phyloP scores from a whole-genome alignment of 2,329 filamentous ascomycete species.

The Cercospora berteroae region DNA sequence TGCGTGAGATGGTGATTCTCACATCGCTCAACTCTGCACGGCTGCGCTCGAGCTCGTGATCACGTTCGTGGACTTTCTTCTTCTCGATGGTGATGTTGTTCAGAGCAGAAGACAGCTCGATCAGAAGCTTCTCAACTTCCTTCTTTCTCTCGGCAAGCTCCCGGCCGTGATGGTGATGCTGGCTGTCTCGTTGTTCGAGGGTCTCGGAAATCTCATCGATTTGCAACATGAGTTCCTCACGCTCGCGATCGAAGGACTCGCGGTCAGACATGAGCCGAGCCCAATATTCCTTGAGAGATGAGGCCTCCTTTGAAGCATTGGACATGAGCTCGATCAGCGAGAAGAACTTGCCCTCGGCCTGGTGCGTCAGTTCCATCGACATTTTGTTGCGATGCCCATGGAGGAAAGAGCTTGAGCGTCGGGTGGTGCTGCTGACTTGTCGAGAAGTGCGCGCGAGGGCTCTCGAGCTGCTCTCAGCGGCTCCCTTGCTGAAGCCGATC shows the following conservation, averaged over 20 bases:
- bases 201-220: constrained; percentile 33
- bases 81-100: constrained; percentile 29
- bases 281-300: constrained; percentile 36
- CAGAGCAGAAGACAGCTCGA: constrained; percentile 31
- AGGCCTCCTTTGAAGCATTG: constrained; percentile 33
- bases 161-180: constrained; percentile 28
- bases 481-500: constrained; percentile 15
- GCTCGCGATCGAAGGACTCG: constrained; percentile 31
- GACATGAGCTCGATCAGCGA: constrained; percentile 36
- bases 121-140: constrained; percentile 35
- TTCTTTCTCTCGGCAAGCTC: constrained; percentile 32
- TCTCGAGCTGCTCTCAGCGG: constrained; percentile 11
- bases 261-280: constrained; percentile 33
- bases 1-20: constrained; percentile 24
- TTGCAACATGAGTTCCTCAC: constrained; percentile 32
- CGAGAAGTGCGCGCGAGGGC: constrained; percentile 22
- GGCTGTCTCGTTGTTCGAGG: constrained; percentile 29
- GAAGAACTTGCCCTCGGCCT: constrained; percentile 37
- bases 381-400: constrained; percentile 31
- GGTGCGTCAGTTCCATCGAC: constrained; percentile 32
- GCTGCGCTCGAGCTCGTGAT: constrained; percentile 31
- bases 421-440: constrained; percentile 24
- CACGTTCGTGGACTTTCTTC: constrained; percentile 32
- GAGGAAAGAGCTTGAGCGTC: constrained; percentile 29
- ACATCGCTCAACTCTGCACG: constrained; percentile 30